Evolutionary conservation across 305 asterid genomes (phyloP).

Genomic region (Plantago coronopus): DNA sequence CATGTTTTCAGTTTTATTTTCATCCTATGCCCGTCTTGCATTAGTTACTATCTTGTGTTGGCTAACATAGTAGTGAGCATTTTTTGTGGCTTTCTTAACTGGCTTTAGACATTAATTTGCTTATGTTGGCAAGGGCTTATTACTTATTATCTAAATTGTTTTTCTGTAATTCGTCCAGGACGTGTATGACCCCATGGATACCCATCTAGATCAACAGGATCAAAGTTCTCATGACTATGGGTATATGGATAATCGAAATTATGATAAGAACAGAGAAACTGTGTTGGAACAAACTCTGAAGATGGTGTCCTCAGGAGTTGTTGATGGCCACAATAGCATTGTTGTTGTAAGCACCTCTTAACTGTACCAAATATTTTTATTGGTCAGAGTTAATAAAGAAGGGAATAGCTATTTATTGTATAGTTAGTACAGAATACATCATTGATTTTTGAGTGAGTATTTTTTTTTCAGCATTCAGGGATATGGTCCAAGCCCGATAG

Average conservation of each 20-base stretch:
- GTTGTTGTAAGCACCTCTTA: constrained; percentile 44
- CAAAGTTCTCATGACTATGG: constrained; percentile 39
- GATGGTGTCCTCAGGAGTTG: constrained; percentile 51
- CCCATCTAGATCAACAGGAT: constrained; percentile 43
- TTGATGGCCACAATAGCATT: constrained; percentile 34
- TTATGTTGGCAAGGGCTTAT: constrained; percentile 5
- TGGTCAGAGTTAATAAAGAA: neutral
- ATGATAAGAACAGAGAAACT: constrained; percentile 34
- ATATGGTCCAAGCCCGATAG: constrained; percentile 85
- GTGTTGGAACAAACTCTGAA: constrained; percentile 49
- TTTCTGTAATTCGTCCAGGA: constrained; percentile 40
- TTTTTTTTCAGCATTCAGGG: constrained; percentile 58
- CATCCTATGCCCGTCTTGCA: neutral
- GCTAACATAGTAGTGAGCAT: neutral
- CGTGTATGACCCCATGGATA: constrained; percentile 35
- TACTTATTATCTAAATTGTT: constrained; percentile 9
- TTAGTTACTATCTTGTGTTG: neutral
- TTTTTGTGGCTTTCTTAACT: neutral
- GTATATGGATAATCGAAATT: constrained; percentile 34
- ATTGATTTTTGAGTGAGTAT: constrained; percentile 15
- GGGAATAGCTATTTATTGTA: constrained; percentile 9
- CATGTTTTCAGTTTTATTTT: neutral
- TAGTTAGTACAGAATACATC: constrained; percentile 13
- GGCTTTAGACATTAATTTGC: neutral
- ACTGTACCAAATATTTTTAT: constrained; percentile 6